Evolutionary conservation across 805 yeast species (phyloP).

Genomic region (Candida khao-thaluensis): DNA sequence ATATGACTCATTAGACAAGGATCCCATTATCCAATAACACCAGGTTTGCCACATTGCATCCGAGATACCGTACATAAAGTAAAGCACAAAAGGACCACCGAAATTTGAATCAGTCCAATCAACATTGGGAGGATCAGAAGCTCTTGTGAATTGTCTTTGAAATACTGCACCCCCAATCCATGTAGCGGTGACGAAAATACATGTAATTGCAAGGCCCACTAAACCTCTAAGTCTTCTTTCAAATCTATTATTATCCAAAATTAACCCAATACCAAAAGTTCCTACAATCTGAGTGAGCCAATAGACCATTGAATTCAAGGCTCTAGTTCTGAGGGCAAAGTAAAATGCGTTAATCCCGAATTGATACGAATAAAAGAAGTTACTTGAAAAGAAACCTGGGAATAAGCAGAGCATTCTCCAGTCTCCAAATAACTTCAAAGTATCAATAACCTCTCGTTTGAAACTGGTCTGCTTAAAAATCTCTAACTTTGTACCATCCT

Average conservation of each 20-base stretch:
- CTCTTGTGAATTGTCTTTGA: slow-evolving; percentile 9
- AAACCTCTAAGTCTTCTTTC: slow-evolving; percentile 15
- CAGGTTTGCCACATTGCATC: slow-evolving; percentile 38
- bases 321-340: slow-evolving; percentile 15
- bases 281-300: slow-evolving; percentile 17
- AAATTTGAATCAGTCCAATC: slow-evolving; percentile 44
- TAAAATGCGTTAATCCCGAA: slow-evolving; percentile 14
- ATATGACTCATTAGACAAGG: slow-evolving; percentile 17
- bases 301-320: slow-evolving; percentile 16
- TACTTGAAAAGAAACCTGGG: slow-evolving; percentile 15
- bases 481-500: slow-evolving; percentile 15
- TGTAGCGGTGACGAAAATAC: slow-evolving; percentile 10
- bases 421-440: slow-evolving; percentile 44
- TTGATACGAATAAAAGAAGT: slow-evolving; percentile 15
- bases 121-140: slow-evolving; percentile 29
- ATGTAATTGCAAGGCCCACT: slow-evolving; percentile 9
- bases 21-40: slow-evolving; percentile 13
- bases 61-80: slow-evolving; percentile 53
- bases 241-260: slow-evolving; percentile 11
- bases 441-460: slow-evolving; percentile 29
- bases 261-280: slow-evolving; percentile 11
- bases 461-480: slow-evolving; percentile 42
- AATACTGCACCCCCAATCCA: slow-evolving; percentile 13
- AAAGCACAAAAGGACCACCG: slow-evolving; percentile 54
- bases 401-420: slow-evolving; percentile 12